Evolutionary conservation across 805 yeast genomes (phyloP), one percentile per base, ranked within the genome.

Genomic region (Ogataea paraovalis): DNA sequence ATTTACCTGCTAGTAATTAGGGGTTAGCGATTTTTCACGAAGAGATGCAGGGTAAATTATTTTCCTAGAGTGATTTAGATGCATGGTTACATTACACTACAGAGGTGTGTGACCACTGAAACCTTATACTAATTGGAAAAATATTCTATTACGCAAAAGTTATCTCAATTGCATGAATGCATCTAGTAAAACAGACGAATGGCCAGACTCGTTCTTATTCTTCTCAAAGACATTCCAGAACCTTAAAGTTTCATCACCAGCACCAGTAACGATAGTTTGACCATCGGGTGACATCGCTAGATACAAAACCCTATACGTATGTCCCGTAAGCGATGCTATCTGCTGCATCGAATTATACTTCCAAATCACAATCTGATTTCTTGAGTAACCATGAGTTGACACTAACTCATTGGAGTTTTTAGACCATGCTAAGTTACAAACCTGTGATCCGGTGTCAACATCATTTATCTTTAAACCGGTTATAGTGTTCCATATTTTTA

Each of bases 141-240:
- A 10, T n/a, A 5, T 4, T 3, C 25, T 16, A 14, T 14, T 23
- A 43, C 14, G 23, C 6, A 23, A 7, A 21, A 33, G 10, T 64
- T 62, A 86, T 56, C 95, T 68, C 51, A 87, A 71, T 60, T 83
- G 89, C 75, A 78, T 82, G 54, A 85, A 85, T 1, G 94, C 87
- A 68, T 83, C 88, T 42, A 85, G 68, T 40, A 87, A 66, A 12
- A 82, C 85, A 18, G 87, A 79, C 20, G 84, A 76, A 21, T 82
- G 81, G 12, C 78, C 78, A 36, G 70, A 72, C 47, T 79, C 83
- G 43, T 70, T 69, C 56, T 78, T 82, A 49, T 76, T 80, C 63
- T 85, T 87, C 50, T 88, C 96, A 69, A 91, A 94, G 1, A 91
- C 86, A 57, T 89, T 90, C 99, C 99, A 94, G 63, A 94, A 88